Percentiles rank a stretch among this genome's conserved stretches.
Conservation (phyloP, 306 rosid species). For the Vigna hirtella region DNA sequence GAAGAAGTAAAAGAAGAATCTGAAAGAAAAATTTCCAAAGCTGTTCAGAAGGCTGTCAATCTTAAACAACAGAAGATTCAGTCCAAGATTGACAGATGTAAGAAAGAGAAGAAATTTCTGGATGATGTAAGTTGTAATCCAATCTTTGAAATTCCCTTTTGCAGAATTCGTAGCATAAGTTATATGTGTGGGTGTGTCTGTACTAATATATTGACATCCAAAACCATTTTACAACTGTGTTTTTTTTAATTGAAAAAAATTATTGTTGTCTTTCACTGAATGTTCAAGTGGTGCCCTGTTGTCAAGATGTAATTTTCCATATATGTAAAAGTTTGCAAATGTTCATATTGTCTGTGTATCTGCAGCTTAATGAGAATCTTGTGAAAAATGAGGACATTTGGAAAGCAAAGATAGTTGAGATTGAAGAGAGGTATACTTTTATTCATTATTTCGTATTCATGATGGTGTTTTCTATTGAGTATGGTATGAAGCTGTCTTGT, state of each 20-base stretch:
- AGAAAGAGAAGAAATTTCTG: slow-evolving; percentile 82
- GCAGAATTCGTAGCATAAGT: neutral
- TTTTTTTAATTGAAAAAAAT: no score
- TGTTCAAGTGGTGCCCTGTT: no score
- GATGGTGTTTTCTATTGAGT: slow-evolving; percentile 13
- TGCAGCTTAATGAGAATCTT: slow-evolving; percentile 94
- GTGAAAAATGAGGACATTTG: slow-evolving; percentile 81
- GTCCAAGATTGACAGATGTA: slow-evolving; percentile 76
- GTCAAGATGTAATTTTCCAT: no score
- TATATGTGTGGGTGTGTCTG: no score
- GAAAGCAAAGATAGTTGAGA: slow-evolving; percentile 69
- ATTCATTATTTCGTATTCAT: slow-evolving; percentile 3
- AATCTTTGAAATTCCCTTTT: slow-evolving; percentile 12
- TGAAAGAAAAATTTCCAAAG: slow-evolving; percentile 69
- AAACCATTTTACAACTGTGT: no score
- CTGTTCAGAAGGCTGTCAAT: slow-evolving; percentile 73
- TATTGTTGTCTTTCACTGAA: no score
- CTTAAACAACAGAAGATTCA: slow-evolving; percentile 82
- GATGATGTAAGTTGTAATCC: slow-evolving; percentile 67
- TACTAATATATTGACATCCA: no score
- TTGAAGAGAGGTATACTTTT: slow-evolving; percentile 75
- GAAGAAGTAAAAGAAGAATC: slow-evolving; percentile 89
- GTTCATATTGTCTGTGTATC: slow-evolving; percentile 36
- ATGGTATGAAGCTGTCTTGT: slow-evolving; percentile 1
- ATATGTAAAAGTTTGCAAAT: neutral